A percentile compares a stretch with the other conserved stretches of the same genome.
Conservation (phyloP, 1,139 yeast species). For the Zygoascus sp. region DNA sequence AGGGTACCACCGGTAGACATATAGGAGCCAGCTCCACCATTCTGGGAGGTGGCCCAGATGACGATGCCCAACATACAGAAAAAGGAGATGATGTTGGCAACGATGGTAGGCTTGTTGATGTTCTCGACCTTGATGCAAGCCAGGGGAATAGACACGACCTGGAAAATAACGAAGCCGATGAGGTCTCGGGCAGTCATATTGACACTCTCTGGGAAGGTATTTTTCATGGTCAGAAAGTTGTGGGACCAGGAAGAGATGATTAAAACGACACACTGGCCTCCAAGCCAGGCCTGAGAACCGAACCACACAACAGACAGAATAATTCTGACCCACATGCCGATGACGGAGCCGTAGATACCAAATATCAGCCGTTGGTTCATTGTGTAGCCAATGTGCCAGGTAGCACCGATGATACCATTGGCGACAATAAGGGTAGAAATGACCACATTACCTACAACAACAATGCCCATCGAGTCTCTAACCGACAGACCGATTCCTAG, state of each 20-base stretch:
- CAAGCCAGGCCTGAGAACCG: constrained; percentile 32
- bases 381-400: constrained; percentile 34
- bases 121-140: constrained; percentile 30
- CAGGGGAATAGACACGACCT: constrained; percentile 27
- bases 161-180: constrained; percentile 32
- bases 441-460: constrained; percentile 29
- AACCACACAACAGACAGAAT: constrained; percentile 33
- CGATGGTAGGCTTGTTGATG: constrained; percentile 21
- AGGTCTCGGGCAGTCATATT: constrained; percentile 33
- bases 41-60: constrained; percentile 24
- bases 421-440: constrained; percentile 23
- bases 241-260: constrained; percentile 29
- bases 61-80: constrained; percentile 24
- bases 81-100: constrained; percentile 20
- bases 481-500: constrained; percentile 30
- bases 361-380: constrained; percentile 29
- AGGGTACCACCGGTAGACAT: constrained; percentile 17
- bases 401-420: constrained; percentile 31
- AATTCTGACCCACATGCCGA: constrained; percentile 28
- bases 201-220: constrained; percentile 33
- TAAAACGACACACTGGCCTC: constrained; percentile 31
- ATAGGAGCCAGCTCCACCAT: constrained; percentile 26
- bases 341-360: constrained; percentile 30
- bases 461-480: constrained; percentile 37
- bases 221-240: constrained; percentile 28